phyloP scores from a whole-genome alignment of 73 alveolate genomes.

The Effrenium voratum region DNA sequence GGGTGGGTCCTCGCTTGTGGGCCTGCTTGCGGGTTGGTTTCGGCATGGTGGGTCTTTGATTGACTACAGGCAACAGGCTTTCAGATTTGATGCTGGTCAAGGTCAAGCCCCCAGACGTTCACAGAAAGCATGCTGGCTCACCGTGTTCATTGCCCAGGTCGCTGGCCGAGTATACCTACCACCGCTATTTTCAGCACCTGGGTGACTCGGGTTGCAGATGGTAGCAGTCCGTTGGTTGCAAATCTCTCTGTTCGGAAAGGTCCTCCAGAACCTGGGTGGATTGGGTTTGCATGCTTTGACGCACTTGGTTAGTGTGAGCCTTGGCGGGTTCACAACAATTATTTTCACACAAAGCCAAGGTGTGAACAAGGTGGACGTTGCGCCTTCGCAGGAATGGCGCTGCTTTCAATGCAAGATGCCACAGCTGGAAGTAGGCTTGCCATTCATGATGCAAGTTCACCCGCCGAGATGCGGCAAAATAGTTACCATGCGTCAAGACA shows the following conservation, averaged over 20 bases:
- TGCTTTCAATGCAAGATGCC: too few species aligned
- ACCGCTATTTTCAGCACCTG: slow-evolving; percentile 85
- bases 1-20: too few species aligned
- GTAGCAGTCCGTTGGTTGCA: neutral
- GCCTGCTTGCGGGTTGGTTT: too few species aligned
- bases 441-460: too few species aligned
- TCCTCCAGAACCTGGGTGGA: neutral
- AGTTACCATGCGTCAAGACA: too few species aligned
- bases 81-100: too few species aligned
- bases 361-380: slow-evolving; percentile 70
- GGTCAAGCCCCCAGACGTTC: too few species aligned
- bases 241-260: neutral
- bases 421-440: too few species aligned
- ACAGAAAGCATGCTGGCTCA: neutral
- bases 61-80: too few species aligned
- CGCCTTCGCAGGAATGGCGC: neutral
- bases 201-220: neutral
- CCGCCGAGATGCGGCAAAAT: too few species aligned
- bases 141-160: slow-evolving; percentile 6
- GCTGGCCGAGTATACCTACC: slow-evolving; percentile 53
- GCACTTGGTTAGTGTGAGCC: neutral
- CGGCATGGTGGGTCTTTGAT: too few species aligned
- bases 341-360: neutral
- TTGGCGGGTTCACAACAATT: neutral
- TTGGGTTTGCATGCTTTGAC: neutral